Evolutionary conservation across 495 filamentous ascomycete species (phyloP), one percentile per base, ranked within the genome.

Genomic region (Bathelium albidoporum): DNA sequence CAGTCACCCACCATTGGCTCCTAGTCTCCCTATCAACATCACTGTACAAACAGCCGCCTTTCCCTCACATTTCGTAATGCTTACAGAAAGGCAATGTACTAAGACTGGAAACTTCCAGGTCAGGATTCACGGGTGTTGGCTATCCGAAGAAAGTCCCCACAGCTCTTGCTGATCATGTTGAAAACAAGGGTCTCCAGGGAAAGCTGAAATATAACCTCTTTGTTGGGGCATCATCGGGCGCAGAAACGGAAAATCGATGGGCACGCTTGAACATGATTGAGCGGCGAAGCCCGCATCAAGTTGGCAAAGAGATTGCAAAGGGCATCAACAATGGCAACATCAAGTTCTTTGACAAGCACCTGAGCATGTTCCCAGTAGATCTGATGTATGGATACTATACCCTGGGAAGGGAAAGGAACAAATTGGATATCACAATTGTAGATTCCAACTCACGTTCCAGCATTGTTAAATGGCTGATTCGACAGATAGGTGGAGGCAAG

Each of bases 181-280:
- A 96, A 75, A 86, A 89, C 77, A 96, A 96, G 74, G 83, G 82
- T 64, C 82, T 95, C 0, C 84, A 96, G 73, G 91, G 90, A 26
- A 78, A 95, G 77, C 77, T 91, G 32, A 88, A 88, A 65, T 96
- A 95, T 76, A 86, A 82, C 62, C 80, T 96, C 18, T 95, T 96
- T 71, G 91, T 96, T 16, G 91, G 91, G 44, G 91, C 91, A 24
- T 92, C 89, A 1, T 89, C 89, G 28, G 91, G 91, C 12, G 88
- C 91, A 24, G 91, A 96, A 74, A 95, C 91, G 0, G 91, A 96
- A 78, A 92, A 92, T 74, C 82, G 91, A 65, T 96, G 91, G 91
- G 91, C 91, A 4, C 73, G 73, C 1, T 73, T 91, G 53, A 86
- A 95, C 74, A 96, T 96, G 91, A 95, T 95, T 68, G 87, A 90